A percentile compares a stretch with the other conserved stretches of the same genome.
Evolutionary conservation across 1,284 basidiomycete species (phyloP).

Genomic region (Tilletiaria anomala): DNA sequence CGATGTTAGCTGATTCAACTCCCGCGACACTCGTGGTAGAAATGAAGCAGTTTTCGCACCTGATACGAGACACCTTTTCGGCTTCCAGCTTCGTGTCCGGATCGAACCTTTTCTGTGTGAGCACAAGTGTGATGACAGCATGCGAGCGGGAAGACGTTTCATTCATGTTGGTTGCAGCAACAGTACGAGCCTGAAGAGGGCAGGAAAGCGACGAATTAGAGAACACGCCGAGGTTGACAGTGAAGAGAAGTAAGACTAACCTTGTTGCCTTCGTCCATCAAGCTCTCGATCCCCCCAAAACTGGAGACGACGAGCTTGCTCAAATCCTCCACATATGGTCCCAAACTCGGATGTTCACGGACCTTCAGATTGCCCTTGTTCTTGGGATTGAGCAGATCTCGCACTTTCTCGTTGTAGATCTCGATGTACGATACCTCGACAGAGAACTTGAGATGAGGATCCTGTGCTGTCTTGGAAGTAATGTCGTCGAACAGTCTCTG

Average conservation of each 20-base stretch:
- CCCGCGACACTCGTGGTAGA: background rate
- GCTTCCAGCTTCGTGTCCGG: slow-evolving; percentile 23
- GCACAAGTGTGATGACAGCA: slow-evolving; percentile 29
- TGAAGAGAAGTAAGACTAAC: slow-evolving; percentile 11
- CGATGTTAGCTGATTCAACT: background rate
- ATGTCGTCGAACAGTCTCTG: slow-evolving; percentile 79
- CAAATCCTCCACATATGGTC: slow-evolving; percentile 89
- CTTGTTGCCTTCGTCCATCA: slow-evolving; percentile 99
- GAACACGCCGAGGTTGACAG: background rate
- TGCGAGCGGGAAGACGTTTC: slow-evolving; percentile 33
- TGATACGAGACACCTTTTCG: slow-evolving; percentile 33
- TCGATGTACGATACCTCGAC: slow-evolving; percentile 98
- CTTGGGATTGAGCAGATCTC: slow-evolving; percentile 90
- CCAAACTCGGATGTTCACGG: slow-evolving; percentile 71
- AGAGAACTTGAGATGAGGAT: slow-evolving; percentile 62
- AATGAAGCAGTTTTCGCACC: slow-evolving; percentile 1
- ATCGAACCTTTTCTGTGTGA: slow-evolving; percentile 25
- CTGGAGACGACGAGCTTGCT: slow-evolving; percentile 80
- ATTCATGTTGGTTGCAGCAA: slow-evolving; percentile 36
- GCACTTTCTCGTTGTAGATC: slow-evolving; percentile 65
- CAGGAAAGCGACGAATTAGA: background rate
- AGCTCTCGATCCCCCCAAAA: slow-evolving; percentile 89
- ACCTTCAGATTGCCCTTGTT: slow-evolving; percentile 91
- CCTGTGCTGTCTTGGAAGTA: slow-evolving; percentile 47
- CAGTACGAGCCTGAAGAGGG: slow-evolving; percentile 16